Conservation (phyloP, 768 basidiomycete genomes). For the Termitomyces sp. region DNA sequence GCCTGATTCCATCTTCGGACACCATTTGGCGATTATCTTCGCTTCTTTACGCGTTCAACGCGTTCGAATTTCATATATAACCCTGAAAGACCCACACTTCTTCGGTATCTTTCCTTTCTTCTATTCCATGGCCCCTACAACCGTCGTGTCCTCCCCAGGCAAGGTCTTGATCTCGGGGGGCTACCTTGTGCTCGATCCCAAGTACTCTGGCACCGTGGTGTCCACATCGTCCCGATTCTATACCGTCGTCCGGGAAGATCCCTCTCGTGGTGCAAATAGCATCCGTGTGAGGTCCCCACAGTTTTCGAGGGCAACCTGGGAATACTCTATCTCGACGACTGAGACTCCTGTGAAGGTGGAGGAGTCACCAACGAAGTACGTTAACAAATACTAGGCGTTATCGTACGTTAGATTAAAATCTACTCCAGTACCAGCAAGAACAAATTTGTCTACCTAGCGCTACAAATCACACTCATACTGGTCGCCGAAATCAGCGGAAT, state of each 20-base stretch:
- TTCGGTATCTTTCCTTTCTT: slow-evolving; percentile 7
- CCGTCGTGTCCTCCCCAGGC: slow-evolving; percentile 87
- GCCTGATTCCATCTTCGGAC: slow-evolving; percentile 3
- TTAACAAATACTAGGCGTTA: slow-evolving; percentile 7
- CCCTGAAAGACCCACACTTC: neutral
- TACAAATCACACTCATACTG: slow-evolving; percentile 75
- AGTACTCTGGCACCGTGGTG: slow-evolving; percentile 83
- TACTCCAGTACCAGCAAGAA: slow-evolving; percentile 57
- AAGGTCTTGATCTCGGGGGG: slow-evolving; percentile 96
- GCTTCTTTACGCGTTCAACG: slow-evolving; percentile 15
- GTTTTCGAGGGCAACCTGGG: slow-evolving; percentile 81
- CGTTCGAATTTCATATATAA: slow-evolving; percentile 13
- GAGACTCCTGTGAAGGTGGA: slow-evolving; percentile 35
- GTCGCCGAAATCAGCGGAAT: slow-evolving; percentile 57
- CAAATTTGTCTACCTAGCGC: slow-evolving; percentile 89
- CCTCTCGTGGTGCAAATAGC: slow-evolving; percentile 29
- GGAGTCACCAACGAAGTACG: slow-evolving; percentile 39
- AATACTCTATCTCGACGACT: slow-evolving; percentile 50
- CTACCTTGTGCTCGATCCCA: slow-evolving; percentile 91
- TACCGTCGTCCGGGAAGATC: slow-evolving; percentile 57
- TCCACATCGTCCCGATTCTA: slow-evolving; percentile 96
- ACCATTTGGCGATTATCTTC: neutral
- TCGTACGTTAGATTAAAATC: slow-evolving; percentile 14
- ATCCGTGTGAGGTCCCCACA: slow-evolving; percentile 89
- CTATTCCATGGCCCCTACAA: slow-evolving; percentile 45